phyloP scores from a whole-genome alignment of 768 basidiomycete genomes.

The Mycena leptocephala region DNA sequence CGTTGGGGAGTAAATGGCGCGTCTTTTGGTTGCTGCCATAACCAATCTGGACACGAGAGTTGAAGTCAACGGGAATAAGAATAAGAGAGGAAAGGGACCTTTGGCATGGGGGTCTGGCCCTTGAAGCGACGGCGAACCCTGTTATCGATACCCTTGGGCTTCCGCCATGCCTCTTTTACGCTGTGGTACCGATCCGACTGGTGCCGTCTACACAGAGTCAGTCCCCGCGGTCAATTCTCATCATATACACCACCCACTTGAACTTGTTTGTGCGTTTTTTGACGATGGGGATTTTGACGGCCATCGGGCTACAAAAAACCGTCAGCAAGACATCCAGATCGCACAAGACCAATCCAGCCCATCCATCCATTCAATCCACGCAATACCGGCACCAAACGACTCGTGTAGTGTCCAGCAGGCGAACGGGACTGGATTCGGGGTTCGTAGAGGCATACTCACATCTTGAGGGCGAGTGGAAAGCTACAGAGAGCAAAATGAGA shows the following conservation, averaged over 20 bases:
- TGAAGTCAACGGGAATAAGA: slow-evolving; percentile 1
- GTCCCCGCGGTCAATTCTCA: background rate
- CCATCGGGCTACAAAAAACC: slow-evolving; percentile 52
- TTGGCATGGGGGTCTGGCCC: slow-evolving; percentile 97
- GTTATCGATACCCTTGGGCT: slow-evolving; percentile 99
- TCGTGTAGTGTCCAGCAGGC: background rate
- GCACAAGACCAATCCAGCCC: slow-evolving; percentile 19
- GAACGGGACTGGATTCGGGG: background rate
- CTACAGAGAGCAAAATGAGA: background rate
- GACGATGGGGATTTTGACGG: slow-evolving; percentile 77
- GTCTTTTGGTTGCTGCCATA: slow-evolving; percentile 98
- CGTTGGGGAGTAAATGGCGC: slow-evolving; percentile 95
- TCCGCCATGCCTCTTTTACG: slow-evolving; percentile 99
- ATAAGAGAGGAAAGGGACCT: slow-evolving; percentile 66
- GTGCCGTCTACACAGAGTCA: slow-evolving; percentile 80
- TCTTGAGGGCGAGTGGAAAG: background rate
- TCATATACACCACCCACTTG: slow-evolving; percentile 76
- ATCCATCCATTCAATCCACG: background rate
- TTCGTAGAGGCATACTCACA: background rate
- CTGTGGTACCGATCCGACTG: slow-evolving; percentile 98
- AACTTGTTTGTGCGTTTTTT: slow-evolving; percentile 98
- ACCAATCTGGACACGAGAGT: slow-evolving; percentile 68
- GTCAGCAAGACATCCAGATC: slow-evolving; percentile 26
- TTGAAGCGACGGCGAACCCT: slow-evolving; percentile 96
- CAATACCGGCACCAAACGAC: background rate